Percentiles rank a stretch among this genome's conserved stretches.
Evolutionary conservation across 2,329 filamentous ascomycete species (phyloP).

Genomic region (Fusarium brachygibbosum): DNA sequence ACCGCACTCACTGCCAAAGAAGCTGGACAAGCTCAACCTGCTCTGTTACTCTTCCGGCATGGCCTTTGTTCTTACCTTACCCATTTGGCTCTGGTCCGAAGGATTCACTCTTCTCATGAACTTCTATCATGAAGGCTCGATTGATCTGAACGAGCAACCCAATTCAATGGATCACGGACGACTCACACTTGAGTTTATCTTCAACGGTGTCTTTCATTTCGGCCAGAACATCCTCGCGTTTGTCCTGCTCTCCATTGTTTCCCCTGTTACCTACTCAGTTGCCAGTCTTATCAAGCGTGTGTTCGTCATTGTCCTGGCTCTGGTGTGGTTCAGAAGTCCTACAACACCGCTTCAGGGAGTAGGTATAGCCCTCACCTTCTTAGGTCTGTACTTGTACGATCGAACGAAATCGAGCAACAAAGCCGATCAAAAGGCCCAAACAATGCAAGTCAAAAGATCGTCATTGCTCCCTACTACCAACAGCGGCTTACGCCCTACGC

Average conservation of each 20-base stretch:
- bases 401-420: slow-evolving; percentile 89
- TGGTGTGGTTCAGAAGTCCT: slow-evolving; percentile 94
- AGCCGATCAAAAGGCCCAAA: slow-evolving; percentile 84
- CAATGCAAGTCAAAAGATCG: slow-evolving; percentile 55
- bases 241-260: slow-evolving; percentile 90
- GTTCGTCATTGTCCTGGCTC: slow-evolving; percentile 94
- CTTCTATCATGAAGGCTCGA: slow-evolving; percentile 82
- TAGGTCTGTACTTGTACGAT: slow-evolving; percentile 96
- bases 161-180: slow-evolving; percentile 83
- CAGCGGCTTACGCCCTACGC: slow-evolving; percentile 50
- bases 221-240: slow-evolving; percentile 97
- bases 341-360: slow-evolving; percentile 86
- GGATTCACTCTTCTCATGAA: slow-evolving; percentile 83
- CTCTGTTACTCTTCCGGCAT: slow-evolving; percentile 97
- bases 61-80: slow-evolving; percentile 87
- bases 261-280: slow-evolving; percentile 96
- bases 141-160: slow-evolving; percentile 71
- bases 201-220: slow-evolving; percentile 98
- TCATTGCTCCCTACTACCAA: slow-evolving; percentile 76
- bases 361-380: slow-evolving; percentile 89
- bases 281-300: slow-evolving; percentile 97
- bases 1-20: slow-evolving; percentile 72
- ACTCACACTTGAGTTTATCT: slow-evolving; percentile 85
- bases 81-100: slow-evolving; percentile 94
- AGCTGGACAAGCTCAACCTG: slow-evolving; percentile 96